These are phyloP conservation scores for Candida sojae DNA, from an alignment of 1,139 yeast genomes.

Conservation along the genomic window DNA sequence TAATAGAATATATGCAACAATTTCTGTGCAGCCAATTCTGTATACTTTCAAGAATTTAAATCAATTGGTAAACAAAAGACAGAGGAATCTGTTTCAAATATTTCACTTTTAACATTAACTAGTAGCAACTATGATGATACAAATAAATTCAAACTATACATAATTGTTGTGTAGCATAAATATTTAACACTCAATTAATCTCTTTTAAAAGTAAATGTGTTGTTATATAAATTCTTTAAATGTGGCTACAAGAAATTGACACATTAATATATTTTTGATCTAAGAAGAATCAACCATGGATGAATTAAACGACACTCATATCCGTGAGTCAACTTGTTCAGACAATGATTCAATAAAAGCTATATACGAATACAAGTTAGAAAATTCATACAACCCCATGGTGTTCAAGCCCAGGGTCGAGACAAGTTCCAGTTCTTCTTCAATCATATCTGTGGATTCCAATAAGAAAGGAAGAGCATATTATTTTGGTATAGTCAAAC, in stretches of 20 bases:
- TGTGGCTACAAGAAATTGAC: slow-evolving; percentile 3
- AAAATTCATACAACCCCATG: neutral
- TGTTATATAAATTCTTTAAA: neutral
- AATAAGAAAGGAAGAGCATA: neutral
- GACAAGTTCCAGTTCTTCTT: neutral
- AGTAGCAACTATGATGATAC: too few species aligned
- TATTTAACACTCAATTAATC: too few species aligned
- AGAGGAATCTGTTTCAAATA: too few species aligned
- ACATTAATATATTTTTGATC: neutral
- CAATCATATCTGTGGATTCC: neutral
- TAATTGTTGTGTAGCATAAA: too few species aligned
- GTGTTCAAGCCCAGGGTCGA: neutral
- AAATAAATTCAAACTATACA: too few species aligned
- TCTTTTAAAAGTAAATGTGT: too few species aligned
- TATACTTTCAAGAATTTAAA: too few species aligned
- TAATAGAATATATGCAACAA: too few species aligned
- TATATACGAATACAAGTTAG: neutral
- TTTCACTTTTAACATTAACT: too few species aligned
- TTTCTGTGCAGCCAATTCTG: too few species aligned
- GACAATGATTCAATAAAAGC: neutral
- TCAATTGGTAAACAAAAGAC: too few species aligned
- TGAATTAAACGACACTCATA: neutral
- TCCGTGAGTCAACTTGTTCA: neutral
- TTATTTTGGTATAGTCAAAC: neutral
- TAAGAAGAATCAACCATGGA: neutral